Evolutionary conservation across 441 rosid genomes (phyloP), one percentile per base, ranked within the genome.

Genomic region (Cnidoscolus chayamansa): DNA sequence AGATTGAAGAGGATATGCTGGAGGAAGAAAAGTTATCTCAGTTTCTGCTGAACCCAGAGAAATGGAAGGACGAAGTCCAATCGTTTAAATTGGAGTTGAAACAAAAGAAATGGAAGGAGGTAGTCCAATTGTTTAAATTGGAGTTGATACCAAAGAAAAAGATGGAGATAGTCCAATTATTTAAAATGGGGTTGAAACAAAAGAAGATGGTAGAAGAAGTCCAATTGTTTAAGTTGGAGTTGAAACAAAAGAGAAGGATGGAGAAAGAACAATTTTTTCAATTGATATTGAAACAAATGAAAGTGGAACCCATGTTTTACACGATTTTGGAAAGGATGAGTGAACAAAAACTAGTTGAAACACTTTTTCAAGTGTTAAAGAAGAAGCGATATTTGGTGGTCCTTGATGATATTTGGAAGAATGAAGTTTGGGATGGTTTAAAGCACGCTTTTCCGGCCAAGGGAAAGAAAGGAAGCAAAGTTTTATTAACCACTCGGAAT

Each of bases 371-470:
- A 16, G 75, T 70, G 57, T 58, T 63, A 75, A 25, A 35, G 30
- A 61, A 77, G 65, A 80, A 73, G 76, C 77, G 56, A 54, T 83
- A 78, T 56, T 71, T 81, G 53, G 70, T 79, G 67, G 76, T 83
- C 19, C 81, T 81, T 43, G 86, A 83, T 13, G 83, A 81, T 25
- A 78, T 76, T 40, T 79, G 86, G 84, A 65, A 63, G 8, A 9
- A 25, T 0, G 76, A 83, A 53, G 77, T 74, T 16, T 79, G 84
- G 82, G 72, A 73, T 31, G 0, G 13, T 75, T 49, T 79, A 1
- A 72, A 47, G 8, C 70, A 64, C 10, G 75, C 83, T 47, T 81
- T 81, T 13, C 82, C 73, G 0, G 7, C 45, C 7, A 49, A 10
- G 13, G 70, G 37, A n/a, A 70, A 68, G 12, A 54, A 13, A 16